Evolutionary conservation across 257 asterid species (phyloP).

Genomic region (Solanum piurae): DNA sequence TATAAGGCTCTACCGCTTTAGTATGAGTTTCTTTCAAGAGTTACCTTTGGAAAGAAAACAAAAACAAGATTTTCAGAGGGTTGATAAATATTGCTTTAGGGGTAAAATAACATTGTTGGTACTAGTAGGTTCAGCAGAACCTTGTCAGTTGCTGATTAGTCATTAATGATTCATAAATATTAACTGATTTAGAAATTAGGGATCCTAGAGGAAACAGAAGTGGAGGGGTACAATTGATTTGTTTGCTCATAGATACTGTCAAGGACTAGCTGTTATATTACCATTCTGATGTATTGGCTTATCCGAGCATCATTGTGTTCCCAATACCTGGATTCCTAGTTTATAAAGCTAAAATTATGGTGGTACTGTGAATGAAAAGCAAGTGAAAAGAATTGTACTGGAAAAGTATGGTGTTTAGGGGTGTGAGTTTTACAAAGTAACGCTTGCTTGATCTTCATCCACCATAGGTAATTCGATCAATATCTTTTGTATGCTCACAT

Average conservation of each 20-base stretch:
- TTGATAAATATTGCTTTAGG: not conserved
- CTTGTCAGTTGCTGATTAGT: not conserved
- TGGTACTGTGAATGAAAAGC: not conserved
- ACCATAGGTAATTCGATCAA: not conserved
- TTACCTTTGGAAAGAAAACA: not conserved
- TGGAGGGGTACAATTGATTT: not conserved
- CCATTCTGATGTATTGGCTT: not conserved
- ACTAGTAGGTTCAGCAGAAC: not conserved
- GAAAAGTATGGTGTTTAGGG: not conserved
- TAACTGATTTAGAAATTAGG: not conserved
- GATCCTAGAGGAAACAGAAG: not conserved
- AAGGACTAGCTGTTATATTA: not conserved
- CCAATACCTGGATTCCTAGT: not conserved
- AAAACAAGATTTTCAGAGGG: not conserved
- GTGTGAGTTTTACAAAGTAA: not conserved
- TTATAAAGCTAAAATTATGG: not conserved
- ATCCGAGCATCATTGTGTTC: not conserved
- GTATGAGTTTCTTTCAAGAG: not conserved
- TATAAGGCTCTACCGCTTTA: not conserved
- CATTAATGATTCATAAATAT: not conserved
- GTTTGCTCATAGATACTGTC: not conserved
- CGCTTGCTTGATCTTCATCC: not conserved
- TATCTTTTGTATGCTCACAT: not conserved
- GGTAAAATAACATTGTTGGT: not conserved
- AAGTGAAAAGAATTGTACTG: not conserved